Percentiles rank a stretch among this genome's conserved stretches.
Conservation (phyloP, 305 asterid genomes). For the Solanum aculeatissimum region DNA sequence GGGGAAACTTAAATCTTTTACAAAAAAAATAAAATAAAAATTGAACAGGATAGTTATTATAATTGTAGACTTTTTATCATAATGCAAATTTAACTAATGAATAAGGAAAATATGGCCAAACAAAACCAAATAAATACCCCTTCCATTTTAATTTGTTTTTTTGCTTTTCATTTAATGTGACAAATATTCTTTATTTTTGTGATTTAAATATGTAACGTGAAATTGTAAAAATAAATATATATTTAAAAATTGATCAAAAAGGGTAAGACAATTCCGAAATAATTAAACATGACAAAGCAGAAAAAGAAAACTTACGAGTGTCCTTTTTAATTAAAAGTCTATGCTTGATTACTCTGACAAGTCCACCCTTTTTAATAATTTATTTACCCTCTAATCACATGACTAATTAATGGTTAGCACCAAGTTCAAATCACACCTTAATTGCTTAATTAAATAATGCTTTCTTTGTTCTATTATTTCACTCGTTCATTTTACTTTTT, state of each 20-base stretch:
- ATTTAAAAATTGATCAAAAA: background rate
- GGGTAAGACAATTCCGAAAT: background rate
- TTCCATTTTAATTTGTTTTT: background rate
- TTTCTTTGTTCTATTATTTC: background rate
- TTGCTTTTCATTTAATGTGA: too few relatives aligned
- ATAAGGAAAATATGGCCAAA: background rate
- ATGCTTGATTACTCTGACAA: background rate
- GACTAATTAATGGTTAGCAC: background rate
- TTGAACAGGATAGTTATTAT: background rate
- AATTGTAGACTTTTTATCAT: background rate
- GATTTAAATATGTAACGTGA: background rate
- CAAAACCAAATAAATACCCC: background rate
- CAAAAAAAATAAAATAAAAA: too few relatives aligned
- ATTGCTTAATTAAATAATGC: background rate
- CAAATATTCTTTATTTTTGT: too few relatives aligned
- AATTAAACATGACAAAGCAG: background rate
- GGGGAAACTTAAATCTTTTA: background rate
- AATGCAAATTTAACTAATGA: background rate
- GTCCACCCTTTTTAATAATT: background rate
- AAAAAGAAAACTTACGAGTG: background rate
- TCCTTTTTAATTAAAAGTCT: background rate
- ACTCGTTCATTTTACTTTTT: too few relatives aligned
- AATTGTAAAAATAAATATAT: background rate
- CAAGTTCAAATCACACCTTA: background rate
- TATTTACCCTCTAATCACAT: background rate